Conservation (phyloP, 2,329 filamentous ascomycete genomes). For the Ophiocordyceps sinensis region DNA sequence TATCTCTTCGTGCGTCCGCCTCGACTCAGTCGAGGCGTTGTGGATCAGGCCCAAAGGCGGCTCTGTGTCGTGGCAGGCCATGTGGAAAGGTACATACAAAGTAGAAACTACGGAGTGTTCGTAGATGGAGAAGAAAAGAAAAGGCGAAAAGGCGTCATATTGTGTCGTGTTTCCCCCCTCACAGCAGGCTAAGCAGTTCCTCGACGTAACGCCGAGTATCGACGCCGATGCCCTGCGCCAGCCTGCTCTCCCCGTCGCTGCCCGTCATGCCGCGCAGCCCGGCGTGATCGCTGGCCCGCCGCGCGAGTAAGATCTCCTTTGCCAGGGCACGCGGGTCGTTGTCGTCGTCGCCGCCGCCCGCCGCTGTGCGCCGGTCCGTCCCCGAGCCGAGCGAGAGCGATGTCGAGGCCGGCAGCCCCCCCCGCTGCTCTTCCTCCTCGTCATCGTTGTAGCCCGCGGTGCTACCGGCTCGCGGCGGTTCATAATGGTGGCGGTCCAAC, state of each 20-base stretch:
- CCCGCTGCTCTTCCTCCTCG: neutral
- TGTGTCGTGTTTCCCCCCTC: too few species aligned
- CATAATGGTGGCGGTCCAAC: constrained; percentile 19
- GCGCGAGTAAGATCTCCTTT: constrained; percentile 49
- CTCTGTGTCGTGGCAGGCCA: too few species aligned
- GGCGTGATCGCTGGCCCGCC: constrained; percentile 42
- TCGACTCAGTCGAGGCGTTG: too few species aligned
- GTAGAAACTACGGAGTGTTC: too few species aligned
- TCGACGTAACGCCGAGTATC: constrained; percentile 67
- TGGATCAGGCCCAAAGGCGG: too few species aligned
- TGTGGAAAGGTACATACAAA: too few species aligned
- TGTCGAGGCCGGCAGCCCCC: constrained; percentile 4
- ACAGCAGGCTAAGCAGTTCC: constrained; percentile 47
- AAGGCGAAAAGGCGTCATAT: too few species aligned
- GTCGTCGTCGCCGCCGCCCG: constrained; percentile 1
- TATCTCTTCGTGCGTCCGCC: too few species aligned
- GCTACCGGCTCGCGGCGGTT: neutral
- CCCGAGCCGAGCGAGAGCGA: constrained; percentile 5
- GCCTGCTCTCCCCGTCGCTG: constrained; percentile 40
- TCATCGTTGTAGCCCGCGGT: neutral
- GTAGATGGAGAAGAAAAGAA: too few species aligned
- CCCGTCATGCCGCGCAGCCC: constrained; percentile 26
- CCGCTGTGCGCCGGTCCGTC: neutral
- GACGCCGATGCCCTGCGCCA: constrained; percentile 61
- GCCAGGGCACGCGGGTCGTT: constrained; percentile 10